phyloP scores from a whole-genome alignment of 2,329 filamentous ascomycete genomes.

The Fusarium sp. region DNA sequence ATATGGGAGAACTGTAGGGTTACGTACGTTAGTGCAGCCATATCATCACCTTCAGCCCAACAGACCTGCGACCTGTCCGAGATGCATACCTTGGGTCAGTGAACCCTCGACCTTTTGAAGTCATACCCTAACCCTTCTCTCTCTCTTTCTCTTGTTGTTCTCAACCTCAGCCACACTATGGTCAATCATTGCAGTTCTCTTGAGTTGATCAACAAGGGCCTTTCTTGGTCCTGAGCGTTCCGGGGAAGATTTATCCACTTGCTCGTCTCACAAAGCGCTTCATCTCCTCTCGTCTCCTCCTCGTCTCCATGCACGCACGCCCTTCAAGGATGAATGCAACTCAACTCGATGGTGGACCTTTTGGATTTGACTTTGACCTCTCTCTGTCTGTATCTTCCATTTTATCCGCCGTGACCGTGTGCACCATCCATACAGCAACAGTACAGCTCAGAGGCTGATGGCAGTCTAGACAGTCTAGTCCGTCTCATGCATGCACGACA shows the following conservation, averaged over 20 bases:
- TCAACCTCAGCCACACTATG: background rate
- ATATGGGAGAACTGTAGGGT: conserved; percentile 10
- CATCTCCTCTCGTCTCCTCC: background rate
- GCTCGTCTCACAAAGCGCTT: background rate
- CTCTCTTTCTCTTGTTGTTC: background rate
- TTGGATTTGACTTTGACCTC: conserved; percentile 16
- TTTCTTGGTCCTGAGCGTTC: conserved; percentile 11
- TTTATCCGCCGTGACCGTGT: conserved; percentile 29
- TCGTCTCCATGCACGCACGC: conserved; percentile 28
- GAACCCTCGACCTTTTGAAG: conserved; percentile 9
- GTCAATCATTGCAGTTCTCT: conserved; percentile 5
- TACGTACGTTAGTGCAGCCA: background rate
- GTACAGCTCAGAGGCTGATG: conserved; percentile 6
- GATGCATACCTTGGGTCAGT: conserved; percentile 31
- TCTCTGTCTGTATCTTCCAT: conserved; percentile 10
- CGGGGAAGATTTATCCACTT: conserved; percentile 18
- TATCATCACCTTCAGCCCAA: conserved; percentile 5
- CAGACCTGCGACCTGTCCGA: conserved; percentile 14
- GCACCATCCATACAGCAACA: background rate
- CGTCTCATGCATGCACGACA: conserved; percentile 15
- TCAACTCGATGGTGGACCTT: conserved; percentile 10
- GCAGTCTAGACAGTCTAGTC: conserved; percentile 7
- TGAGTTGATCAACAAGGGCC: conserved; percentile 30
- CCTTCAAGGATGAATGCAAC: conserved; percentile 10
- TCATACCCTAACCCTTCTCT: conserved; percentile 1